Evolutionary conservation across 768 basidiomycete genomes (phyloP), one percentile per base, ranked within the genome.

Genomic region (Termitomyces heimii): DNA sequence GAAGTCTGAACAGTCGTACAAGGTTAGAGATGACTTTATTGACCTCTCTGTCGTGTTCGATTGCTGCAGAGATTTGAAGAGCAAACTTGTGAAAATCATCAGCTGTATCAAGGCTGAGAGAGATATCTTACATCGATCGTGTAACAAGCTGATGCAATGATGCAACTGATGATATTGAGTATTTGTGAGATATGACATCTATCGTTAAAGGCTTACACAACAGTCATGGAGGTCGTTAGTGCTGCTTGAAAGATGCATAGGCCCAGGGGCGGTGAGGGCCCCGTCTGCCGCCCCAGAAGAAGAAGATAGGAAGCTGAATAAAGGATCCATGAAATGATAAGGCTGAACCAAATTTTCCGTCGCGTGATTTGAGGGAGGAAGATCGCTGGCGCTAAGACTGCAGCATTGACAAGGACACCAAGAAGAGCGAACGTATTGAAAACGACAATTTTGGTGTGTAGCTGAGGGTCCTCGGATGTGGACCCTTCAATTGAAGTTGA

Each of bases 231-330:
- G 2, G 26, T 53, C 1, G 51, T 53, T 2, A 53, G 4, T 14
- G 55, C 55, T 16, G 55, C 55, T 31, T 56, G 55, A 8, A 50
- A 31, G 18, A 50, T 20, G 29, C 55, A 56, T 5, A 56, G 28
- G 2, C 55, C 55, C 34, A 40, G 14, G 6, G 47, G 39, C 28
- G 48, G 48, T 12, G 26, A 1, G 3, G 31, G n/a, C 22, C 31
- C 55, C 35, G 22, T 32, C 40, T 56, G 55, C 5, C 47, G 40
- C 29, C 40, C 55, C 4, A 56, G 22, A 28, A 56, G 32, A 37
- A 56, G 31, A 14, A 56, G 20, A 26, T 49, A 56, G 40, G 55
- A 56, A 28, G 39, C 37, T 24, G 55, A 43, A 16, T 56, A 56
- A 8, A 56, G 18, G 13, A 50, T 50, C 47, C 48, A 56, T 22